Base-by-base conservation (phyloP, 352 stramenopile species). In the Pythium brachiatum region DNA sequence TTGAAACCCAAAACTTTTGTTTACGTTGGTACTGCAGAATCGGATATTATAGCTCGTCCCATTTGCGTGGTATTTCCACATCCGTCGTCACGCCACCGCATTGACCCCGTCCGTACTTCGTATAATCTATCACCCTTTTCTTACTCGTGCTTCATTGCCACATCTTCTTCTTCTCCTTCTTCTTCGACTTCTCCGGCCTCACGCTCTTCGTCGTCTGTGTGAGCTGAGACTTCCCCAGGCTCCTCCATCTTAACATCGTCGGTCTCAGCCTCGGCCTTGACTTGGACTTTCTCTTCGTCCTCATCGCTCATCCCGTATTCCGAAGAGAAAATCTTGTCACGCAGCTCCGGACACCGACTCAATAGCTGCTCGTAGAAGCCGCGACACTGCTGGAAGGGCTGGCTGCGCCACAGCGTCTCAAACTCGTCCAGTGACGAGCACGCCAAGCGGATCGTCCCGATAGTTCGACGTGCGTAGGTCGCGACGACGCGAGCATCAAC, bases 311-410 rank as follows among this genome's bases (percentile, higher is more conserved):
- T 23, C 0, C 29, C 43, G 32, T 60, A 66, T 7, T 62, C 54
- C 18, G 27, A 55, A 16, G 60, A 64, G 34, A 79, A 82, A 7
- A 79, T 53, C 13, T 65, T 60, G 0, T 46, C 44, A 16, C 55
- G 62, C n/a, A 70, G 21, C 1, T 60, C 31, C 27, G 64, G 64
- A 64, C 77, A 89, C 53, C 77, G 79, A 13, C 41, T 27, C 34
- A 92, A 55, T 41, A 92, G 67, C n/a, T 62, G 69, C 50, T 90
- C 78, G 51, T 90, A 92, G 29, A 79, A 81, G 15, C 67, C 58
- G 20, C 77, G 82, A 57, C 81, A 90, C 0, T 62, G 60, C 52
- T 70, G 69, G 60, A 90, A 92, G 4, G 74, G 61, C 29, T 70
- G 41, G 34, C 81, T 90, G 29, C 68, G 47, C 81, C 81, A 92